Evolutionary conservation across 1,139 yeast genomes (phyloP), one percentile per base, ranked within the genome.

Genomic region (Debaryomyces psychrophilus): DNA sequence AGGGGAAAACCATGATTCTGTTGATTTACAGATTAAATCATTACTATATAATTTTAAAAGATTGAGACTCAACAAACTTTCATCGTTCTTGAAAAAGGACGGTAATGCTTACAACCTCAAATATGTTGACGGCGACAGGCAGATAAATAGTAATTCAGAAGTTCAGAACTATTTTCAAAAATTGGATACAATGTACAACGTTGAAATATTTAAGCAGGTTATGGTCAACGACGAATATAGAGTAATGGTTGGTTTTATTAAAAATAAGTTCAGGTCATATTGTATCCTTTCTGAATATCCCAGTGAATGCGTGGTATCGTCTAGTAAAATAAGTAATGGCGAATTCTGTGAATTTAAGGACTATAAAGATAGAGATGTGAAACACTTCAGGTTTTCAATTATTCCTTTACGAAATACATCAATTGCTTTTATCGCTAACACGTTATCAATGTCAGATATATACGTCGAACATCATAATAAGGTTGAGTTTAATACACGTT

Each of bases 241-340:
- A 29, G 80, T 85, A 17, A 67, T 83, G 47, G 75, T 82, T 26
- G 90, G 85, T 59, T 85, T 82, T 74, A 61, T 70, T 37, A 83
- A 83, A 58, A 85, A 85, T 65, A 79, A 81, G 61, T 85, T 83
- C 58, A 68, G 92, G 43, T 69, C 87, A 1, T 60, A 77, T 56
- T 77, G 87, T 55, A 72, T 85, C 5, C 61, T 85, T 26, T 66
- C 81, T 5, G 81, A 68, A 20, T 52, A 51, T 4, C 87, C 89
- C 5, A 61, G 59, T 27, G 54, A 53, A 7, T 55, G 48, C 8
- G 44, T 58, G 22, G 51, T 58, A 7, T 44, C 62, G 14, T 57
- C 64, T 3, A 41, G 48, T 4, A 53, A 60, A 1, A 49, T 51
- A 3, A 58, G 58, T 29, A 37, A 44, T 44, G 49, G n/a, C 14